Percentiles rank a stretch among this genome's conserved stretches.
phyloP scores from a whole-genome alignment of 2,329 filamentous ascomycete genomes.

The Fusarium anguioides region DNA sequence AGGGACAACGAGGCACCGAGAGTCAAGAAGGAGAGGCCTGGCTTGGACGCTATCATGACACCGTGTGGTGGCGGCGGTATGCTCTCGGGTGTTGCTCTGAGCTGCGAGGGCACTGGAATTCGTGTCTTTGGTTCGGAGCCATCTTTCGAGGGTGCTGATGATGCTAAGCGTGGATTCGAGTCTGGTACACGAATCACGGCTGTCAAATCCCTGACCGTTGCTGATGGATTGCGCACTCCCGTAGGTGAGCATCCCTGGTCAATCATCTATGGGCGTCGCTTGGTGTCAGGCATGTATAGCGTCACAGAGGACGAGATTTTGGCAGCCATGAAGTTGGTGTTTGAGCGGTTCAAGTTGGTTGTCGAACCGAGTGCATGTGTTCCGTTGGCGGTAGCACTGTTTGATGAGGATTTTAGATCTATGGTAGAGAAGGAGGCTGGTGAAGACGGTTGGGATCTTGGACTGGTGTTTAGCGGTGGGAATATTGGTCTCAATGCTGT shows the following conservation, averaged over 20 bases:
- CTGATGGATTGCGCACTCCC: conserved; percentile 88
- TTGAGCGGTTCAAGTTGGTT: conserved; percentile 90
- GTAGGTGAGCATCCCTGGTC: conserved; percentile 81
- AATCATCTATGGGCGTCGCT: conserved; percentile 76
- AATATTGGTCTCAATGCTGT: conserved; percentile 68
- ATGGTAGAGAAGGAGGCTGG: conserved; percentile 78
- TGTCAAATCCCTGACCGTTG: conserved; percentile 84
- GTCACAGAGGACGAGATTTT: conserved; percentile 87
- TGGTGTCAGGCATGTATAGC: conserved; percentile 76
- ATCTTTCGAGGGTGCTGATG: conserved; percentile 83
- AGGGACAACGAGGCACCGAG: conserved; percentile 28
- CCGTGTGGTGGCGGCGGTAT: conserved; percentile 91
- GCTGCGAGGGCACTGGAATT: conserved; percentile 76
- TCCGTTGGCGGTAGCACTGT: conserved; percentile 83
- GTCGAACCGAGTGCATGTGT: conserved; percentile 91
- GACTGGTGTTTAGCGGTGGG: conserved; percentile 69
- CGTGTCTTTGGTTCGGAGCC: conserved; percentile 90
- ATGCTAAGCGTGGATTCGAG: conserved; percentile 77
- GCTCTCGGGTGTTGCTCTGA: conserved; percentile 84
- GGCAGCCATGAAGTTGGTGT: conserved; percentile 77
- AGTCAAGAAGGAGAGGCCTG: conserved; percentile 39
- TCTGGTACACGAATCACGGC: conserved; percentile 70
- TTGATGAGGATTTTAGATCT: conserved; percentile 82
- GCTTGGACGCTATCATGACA: conserved; percentile 78
- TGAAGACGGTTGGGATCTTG: conserved; percentile 77